Evolutionary conservation across 768 basidiomycete species (phyloP).

Genomic region (Xerocomus spinulosus): DNA sequence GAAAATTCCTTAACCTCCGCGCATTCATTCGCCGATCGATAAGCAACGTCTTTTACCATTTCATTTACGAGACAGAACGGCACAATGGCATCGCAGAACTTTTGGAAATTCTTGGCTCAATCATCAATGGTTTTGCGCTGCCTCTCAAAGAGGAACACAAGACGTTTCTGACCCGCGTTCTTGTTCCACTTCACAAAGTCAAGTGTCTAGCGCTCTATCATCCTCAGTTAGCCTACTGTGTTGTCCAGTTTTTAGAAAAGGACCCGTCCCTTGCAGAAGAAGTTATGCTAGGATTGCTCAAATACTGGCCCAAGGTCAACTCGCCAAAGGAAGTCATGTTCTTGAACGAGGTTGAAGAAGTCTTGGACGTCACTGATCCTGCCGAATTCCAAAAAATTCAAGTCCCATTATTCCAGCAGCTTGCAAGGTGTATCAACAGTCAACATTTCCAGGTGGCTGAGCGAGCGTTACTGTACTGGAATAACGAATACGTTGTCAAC

Average conservation of each 20-base stretch:
- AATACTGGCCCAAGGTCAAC: constrained; percentile 99
- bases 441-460: constrained; percentile 99
- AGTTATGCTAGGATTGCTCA: constrained; percentile 92
- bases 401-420: constrained; percentile 85
- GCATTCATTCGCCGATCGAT: constrained; percentile 98
- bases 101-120: constrained; percentile 95
- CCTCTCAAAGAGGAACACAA: constrained; percentile 99
- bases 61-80: constrained; percentile 97
- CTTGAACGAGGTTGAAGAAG: constrained; percentile 98
- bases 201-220: constrained; percentile 97
- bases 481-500: constrained; percentile 99
- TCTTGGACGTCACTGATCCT: constrained; percentile 96
- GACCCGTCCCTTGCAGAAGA: constrained; percentile 90
- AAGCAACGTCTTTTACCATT: constrained; percentile 99
- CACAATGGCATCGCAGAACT: constrained; percentile 99
- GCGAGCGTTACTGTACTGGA: constrained; percentile 96
- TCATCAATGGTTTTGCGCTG: constrained; percentile 98
- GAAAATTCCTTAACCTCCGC: constrained; percentile 97
- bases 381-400: constrained; percentile 96
- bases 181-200: constrained; percentile 96
- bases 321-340: constrained; percentile 99
- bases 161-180: constrained; percentile 88
- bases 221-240: constrained; percentile 98
- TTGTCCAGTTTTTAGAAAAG: constrained; percentile 98
- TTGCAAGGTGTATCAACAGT: constrained; percentile 95